phyloP scores from a whole-genome alignment of 1,284 basidiomycete species.

The Ganoderma sinense region DNA sequence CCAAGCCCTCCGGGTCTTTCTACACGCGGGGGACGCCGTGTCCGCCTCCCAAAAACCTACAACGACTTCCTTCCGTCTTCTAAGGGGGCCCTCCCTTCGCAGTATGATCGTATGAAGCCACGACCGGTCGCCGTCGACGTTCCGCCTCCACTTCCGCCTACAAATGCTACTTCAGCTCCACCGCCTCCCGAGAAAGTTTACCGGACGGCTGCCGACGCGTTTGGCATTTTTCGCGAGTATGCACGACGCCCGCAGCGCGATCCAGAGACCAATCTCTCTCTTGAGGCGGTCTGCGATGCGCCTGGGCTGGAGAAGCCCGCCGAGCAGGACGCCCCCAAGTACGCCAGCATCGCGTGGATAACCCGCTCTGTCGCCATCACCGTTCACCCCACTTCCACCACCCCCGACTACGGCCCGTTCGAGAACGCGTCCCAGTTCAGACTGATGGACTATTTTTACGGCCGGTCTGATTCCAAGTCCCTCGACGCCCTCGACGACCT shows the following conservation, averaged over 20 bases:
- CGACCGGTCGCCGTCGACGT: neutral
- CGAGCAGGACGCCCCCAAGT: neutral
- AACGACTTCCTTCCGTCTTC: neutral
- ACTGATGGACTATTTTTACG: slow-evolving; percentile 8
- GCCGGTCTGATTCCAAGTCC: neutral
- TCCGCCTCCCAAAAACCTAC: neutral
- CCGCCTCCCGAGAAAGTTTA: neutral
- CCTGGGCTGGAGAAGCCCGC: neutral
- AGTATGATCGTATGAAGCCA: neutral
- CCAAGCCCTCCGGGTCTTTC: neutral
- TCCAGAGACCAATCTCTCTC: slow-evolving; percentile 3
- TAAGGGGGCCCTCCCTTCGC: neutral
- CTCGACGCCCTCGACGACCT: slow-evolving; percentile 10
- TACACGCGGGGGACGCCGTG: neutral
- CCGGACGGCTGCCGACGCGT: neutral
- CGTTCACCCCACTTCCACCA: neutral
- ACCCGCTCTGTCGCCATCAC: neutral
- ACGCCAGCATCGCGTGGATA: slow-evolving; percentile 11
- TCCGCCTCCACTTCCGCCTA: neutral
- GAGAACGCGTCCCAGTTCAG: slow-evolving; percentile 6
- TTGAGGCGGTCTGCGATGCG: neutral
- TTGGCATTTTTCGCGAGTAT: slow-evolving; percentile 12
- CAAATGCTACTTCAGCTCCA: neutral
- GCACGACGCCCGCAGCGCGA: neutral
- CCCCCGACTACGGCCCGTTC: neutral